Conservation (phyloP, 495 filamentous ascomycete species). For the Rhizodiscina lignyota region DNA sequence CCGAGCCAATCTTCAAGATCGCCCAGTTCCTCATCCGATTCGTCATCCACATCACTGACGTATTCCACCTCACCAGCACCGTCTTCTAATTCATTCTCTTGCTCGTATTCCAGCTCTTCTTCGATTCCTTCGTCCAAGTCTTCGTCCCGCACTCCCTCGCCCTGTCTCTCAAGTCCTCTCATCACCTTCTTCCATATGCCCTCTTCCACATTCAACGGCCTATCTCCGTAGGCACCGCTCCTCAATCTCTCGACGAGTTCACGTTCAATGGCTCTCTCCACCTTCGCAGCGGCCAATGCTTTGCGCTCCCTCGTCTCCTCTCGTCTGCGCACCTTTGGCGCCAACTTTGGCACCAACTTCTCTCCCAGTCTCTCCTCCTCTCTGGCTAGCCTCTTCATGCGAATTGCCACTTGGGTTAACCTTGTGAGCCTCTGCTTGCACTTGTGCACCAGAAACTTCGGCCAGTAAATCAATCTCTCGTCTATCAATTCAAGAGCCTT, state of each 20-base stretch:
- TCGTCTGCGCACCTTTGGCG: constrained; percentile 76
- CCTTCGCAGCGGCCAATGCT: constrained; percentile 83
- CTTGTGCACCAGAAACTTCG: constrained; percentile 88
- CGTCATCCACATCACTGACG: constrained; percentile 50
- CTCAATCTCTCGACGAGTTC: constrained; percentile 84
- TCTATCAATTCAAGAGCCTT: constrained; percentile 81
- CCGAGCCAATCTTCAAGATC: constrained; percentile 66
- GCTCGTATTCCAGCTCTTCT: constrained; percentile 54
- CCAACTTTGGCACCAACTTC: constrained; percentile 72
- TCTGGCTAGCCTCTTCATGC: constrained; percentile 64
- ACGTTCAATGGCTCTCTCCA: constrained; percentile 89
- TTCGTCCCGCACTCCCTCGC: constrained; percentile 70
- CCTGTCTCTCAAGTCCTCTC: constrained; percentile 68
- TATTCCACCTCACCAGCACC: constrained; percentile 74
- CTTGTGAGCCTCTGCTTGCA: constrained; percentile 95
- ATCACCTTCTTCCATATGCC: constrained; percentile 96
- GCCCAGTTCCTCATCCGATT: constrained; percentile 38
- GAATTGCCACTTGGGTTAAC: constrained; percentile 80
- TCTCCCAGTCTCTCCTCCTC: constrained; percentile 89
- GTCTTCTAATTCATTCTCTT: constrained; percentile 48
- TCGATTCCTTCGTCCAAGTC: constrained; percentile 74
- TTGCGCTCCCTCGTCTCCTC: constrained; percentile 89
- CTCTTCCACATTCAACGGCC: constrained; percentile 86
- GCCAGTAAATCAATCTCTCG: constrained; percentile 81
- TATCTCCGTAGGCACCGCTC: constrained; percentile 87